Base-by-base conservation (phyloP, 331 rosid genomes). In the Saraca asoca region DNA sequence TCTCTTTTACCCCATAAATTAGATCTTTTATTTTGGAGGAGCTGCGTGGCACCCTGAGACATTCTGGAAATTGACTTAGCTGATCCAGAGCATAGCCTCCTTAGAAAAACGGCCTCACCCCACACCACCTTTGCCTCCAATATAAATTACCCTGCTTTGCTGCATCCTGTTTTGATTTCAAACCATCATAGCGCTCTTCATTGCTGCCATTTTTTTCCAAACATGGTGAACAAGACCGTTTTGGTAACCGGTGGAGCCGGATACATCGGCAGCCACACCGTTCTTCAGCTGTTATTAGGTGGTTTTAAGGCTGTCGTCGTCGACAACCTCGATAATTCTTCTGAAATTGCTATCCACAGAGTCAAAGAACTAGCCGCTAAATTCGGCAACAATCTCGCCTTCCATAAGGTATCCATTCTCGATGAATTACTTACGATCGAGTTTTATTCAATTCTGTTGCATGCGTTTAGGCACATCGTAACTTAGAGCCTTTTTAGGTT, bases 241-340 rank as follows among this genome's bases (percentile, higher is more conserved):
- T 78, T 94, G 2, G 97, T 94, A 29, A 94, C 99, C 18, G 99
- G 99, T 7, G 99, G 97, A 0, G 97, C 97, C 83, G 97, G 99
- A 42, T 94, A 94, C 70, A 90, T 94, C 76, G 99, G 97, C n/a
- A 73, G 68, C 80, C 99, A 94, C 75, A 90, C 99, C 20, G 97
- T 90, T 52, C 89, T 94, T 15, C 99, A 90, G 67, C 97, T 90
- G 39, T 50, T 94, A 2, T 86, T 86, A 62, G 96, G 82, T 9
- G 97, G 97, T 12, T 88, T 81, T 73, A 78, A 62, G 15, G 64
- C 91, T 19, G 95, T 88, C 44, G 84, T 94, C 11, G 87, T 94
- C 38, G 99, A 94, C 51, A 90, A 85, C 53, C 89, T 94, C n/a
- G 95, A 94, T 51, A 94, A 94, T 79, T 82, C 99, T 31, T 90